Evolutionary conservation across 352 stramenopile species (phyloP).

Genomic region (Phytophthora agathidicida): DNA sequence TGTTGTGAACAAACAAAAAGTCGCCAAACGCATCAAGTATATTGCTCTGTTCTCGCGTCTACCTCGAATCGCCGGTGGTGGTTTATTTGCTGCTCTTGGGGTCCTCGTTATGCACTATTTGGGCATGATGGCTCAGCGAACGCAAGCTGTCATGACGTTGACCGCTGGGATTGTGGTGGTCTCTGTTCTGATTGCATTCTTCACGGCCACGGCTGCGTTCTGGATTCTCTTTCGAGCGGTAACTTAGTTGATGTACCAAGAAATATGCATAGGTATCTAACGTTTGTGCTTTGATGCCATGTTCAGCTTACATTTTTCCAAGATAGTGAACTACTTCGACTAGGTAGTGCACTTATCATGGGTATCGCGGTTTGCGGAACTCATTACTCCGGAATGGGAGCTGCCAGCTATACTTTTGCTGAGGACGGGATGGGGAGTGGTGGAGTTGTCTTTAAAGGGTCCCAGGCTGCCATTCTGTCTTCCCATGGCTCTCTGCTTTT

Average conservation of each 20-base stretch:
- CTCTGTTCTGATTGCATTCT: constrained; percentile 62
- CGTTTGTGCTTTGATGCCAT: not conserved
- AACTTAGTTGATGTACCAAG: too few relatives aligned
- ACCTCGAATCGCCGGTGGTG: constrained; percentile 52
- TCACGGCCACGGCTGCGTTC: constrained; percentile 62
- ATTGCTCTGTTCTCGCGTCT: constrained; percentile 69
- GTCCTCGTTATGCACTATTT: constrained; percentile 81
- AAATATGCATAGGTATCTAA: too few relatives aligned
- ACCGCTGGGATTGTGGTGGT: constrained; percentile 46
- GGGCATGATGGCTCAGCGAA: constrained; percentile 72
- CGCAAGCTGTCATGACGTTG: constrained; percentile 45
- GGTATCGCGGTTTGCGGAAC: constrained; percentile 68
- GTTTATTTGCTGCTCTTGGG: constrained; percentile 57
- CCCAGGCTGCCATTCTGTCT: constrained; percentile 35
- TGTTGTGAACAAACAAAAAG: constrained; percentile 56
- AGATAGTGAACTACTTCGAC: constrained; percentile 50
- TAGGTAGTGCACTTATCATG: constrained; percentile 67
- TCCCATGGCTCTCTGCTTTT: constrained; percentile 53
- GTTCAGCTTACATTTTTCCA: constrained; percentile 68
- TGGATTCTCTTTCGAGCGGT: constrained; percentile 77
- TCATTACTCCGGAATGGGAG: constrained; percentile 63
- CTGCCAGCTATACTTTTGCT: constrained; percentile 43
- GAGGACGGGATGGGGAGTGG: constrained; percentile 31
- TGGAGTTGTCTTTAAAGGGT: constrained; percentile 42
- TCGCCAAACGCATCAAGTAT: constrained; percentile 53